A percentile compares a stretch with the other conserved stretches of the same genome.
Conservation (phyloP, 2,329 filamentous ascomycete species). For the Ceratocystis colombiana region DNA sequence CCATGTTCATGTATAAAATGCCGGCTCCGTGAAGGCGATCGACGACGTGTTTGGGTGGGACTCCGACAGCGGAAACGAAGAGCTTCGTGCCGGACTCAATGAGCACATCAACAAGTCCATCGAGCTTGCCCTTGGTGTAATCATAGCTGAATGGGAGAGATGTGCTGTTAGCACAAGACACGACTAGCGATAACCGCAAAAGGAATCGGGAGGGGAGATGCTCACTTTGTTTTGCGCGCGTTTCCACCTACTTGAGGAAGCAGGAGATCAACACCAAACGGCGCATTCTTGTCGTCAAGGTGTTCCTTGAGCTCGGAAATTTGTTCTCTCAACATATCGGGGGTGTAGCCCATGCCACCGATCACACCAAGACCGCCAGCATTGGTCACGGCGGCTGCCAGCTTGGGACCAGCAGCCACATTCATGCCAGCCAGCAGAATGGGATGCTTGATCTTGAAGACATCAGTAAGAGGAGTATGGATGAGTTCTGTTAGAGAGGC, state of each 20-base stretch:
- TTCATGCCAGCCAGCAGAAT: conserved; percentile 97
- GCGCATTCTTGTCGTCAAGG: conserved; percentile 80
- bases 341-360: conserved; percentile 89
- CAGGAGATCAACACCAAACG: conserved; percentile 88
- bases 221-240: conserved; percentile 84
- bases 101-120: conserved; percentile 80
- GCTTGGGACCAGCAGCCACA: conserved; percentile 90
- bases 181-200: background rate
- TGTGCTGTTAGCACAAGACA: conserved; percentile 22
- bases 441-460: conserved; percentile 96
- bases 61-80: conserved; percentile 93
- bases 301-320: conserved; percentile 87
- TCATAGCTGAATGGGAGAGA: conserved; percentile 62
- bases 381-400: conserved; percentile 94
- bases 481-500: conserved; percentile 38
- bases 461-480: conserved; percentile 84
- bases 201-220: conserved; percentile 16
- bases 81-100: conserved; percentile 85
- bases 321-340: conserved; percentile 93
- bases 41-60: conserved; percentile 79
- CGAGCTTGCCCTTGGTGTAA: conserved; percentile 98
- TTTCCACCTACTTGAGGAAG: conserved; percentile 89
- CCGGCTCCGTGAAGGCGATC: conserved; percentile 80
- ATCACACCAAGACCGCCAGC: conserved; percentile 94
- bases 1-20: conserved; percentile 99